These are phyloP conservation scores for Coemansia sp. DNA, from an alignment of 371 early-diverging fungal genomes.

Conservation along the genomic window DNA sequence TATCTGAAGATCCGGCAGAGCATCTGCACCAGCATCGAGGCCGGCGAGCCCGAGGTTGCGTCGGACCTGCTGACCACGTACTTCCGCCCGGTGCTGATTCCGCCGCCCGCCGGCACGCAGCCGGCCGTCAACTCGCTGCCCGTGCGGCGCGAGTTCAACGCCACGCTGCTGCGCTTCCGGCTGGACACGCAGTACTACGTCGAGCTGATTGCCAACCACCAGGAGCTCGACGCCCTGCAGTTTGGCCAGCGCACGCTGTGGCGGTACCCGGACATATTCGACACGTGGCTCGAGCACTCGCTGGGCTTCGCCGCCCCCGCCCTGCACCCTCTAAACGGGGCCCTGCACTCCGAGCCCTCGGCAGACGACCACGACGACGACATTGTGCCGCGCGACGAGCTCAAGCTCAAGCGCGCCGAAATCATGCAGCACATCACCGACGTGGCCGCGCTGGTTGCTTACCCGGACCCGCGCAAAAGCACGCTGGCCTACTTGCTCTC, in stretches of 20 bases:
- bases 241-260: slow-evolving; percentile 41
- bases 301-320: slow-evolving; percentile 4
- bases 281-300: slow-evolving; percentile 31
- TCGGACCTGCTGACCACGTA: slow-evolving; percentile 41
- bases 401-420: slow-evolving; percentile 29
- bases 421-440: slow-evolving; percentile 45
- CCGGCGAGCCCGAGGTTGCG: slow-evolving; percentile 41
- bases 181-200: slow-evolving; percentile 44
- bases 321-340: neutral
- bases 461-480: slow-evolving; percentile 34
- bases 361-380: neutral
- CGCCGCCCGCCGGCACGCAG: slow-evolving; percentile 11
- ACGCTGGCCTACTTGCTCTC: slow-evolving; percentile 27
- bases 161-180: slow-evolving; percentile 43
- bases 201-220: slow-evolving; percentile 35
- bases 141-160: slow-evolving; percentile 30
- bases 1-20: slow-evolving; percentile 43
- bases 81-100: slow-evolving; percentile 39
- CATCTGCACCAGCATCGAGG: slow-evolving; percentile 42
- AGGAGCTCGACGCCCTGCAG: slow-evolving; percentile 37
- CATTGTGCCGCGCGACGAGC: slow-evolving; percentile 33
- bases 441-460: slow-evolving; percentile 41
- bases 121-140: slow-evolving; percentile 19
- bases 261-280: slow-evolving; percentile 40
- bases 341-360: neutral